phyloP scores from a whole-genome alignment of 2,329 filamentous ascomycete genomes.

The Nothomitra cinnamomea region DNA sequence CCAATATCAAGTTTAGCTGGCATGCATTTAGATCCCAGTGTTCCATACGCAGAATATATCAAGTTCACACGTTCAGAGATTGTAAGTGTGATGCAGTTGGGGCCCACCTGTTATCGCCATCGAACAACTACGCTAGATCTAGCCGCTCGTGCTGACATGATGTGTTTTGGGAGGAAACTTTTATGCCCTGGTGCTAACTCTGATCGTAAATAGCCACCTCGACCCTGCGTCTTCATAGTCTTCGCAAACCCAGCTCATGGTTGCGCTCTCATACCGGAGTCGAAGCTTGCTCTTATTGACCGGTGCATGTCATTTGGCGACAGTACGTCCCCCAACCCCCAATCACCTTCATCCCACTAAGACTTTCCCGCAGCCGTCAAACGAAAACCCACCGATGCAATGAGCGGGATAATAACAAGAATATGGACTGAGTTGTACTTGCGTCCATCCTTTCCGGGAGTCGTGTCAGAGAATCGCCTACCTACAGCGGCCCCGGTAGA shows the following conservation, averaged over 20 bases:
- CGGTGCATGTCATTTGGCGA: constrained; percentile 35
- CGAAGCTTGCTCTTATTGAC: constrained; percentile 33
- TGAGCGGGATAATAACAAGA: constrained; percentile 37
- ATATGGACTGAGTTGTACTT: constrained; percentile 29
- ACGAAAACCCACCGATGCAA: constrained; percentile 26
- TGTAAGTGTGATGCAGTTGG: no score
- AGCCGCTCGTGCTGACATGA: no score
- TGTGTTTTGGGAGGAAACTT: no score
- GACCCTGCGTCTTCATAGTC: constrained; percentile 32
- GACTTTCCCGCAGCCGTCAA: no score
- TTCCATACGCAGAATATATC: no score
- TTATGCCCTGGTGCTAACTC: neutral
- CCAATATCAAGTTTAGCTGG: no score
- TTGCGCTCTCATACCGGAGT: constrained; percentile 24
- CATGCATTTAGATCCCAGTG: no score
- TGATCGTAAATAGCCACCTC: constrained; percentile 24
- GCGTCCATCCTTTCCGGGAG: constrained; percentile 1
- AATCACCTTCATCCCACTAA: no score
- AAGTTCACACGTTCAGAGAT: no score
- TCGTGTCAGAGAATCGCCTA: neutral
- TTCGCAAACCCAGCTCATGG: constrained; percentile 23
- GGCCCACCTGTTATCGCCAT: no score
- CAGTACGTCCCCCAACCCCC: no score
- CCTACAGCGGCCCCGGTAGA: neutral
- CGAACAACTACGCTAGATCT: no score